Conservation (phyloP, 768 basidiomycete species). For the Mycena alexandri region DNA sequence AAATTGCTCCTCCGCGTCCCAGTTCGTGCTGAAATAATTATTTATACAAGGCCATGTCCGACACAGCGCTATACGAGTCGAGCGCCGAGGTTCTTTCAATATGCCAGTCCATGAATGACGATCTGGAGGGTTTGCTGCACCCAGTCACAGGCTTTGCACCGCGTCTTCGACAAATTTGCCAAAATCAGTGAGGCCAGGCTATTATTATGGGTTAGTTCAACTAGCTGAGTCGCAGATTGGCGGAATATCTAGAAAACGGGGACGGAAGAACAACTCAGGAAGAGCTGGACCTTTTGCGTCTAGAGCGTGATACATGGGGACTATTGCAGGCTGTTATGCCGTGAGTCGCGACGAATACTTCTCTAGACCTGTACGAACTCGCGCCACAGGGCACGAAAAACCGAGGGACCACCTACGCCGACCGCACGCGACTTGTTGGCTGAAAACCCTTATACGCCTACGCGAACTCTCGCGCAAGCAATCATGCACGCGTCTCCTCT, state of each 20-base stretch:
- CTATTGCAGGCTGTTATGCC: slow-evolving; percentile 83
- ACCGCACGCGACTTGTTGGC: slow-evolving; percentile 68
- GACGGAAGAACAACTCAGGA: slow-evolving; percentile 55
- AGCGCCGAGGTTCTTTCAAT: slow-evolving; percentile 76
- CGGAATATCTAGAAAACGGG: slow-evolving; percentile 61
- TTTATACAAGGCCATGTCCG: slow-evolving; percentile 52
- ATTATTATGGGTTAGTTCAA: background rate
- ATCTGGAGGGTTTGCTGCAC: slow-evolving; percentile 72
- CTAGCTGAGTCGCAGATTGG: slow-evolving; percentile 50
- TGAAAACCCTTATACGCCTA: slow-evolving; percentile 87
- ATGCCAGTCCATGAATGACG: slow-evolving; percentile 67
- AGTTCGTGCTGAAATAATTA: background rate
- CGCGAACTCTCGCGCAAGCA: slow-evolving; percentile 78
- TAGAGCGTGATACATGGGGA: slow-evolving; percentile 88
- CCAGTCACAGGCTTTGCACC: slow-evolving; percentile 81
- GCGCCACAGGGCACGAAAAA: slow-evolving; percentile 73
- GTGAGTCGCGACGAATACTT: slow-evolving; percentile 55
- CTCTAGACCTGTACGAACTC: background rate
- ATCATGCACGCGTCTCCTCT: slow-evolving; percentile 77
- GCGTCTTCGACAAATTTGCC: slow-evolving; percentile 63
- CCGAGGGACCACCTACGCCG: slow-evolving; percentile 59
- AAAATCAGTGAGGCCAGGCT: slow-evolving; percentile 64
- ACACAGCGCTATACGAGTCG: slow-evolving; percentile 66
- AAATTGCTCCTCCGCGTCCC: background rate
- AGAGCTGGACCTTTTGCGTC: slow-evolving; percentile 71